These are phyloP conservation scores for Amphirosellinia nigrospora DNA, from an alignment of 495 filamentous ascomycete species.

Conservation along the genomic window DNA sequence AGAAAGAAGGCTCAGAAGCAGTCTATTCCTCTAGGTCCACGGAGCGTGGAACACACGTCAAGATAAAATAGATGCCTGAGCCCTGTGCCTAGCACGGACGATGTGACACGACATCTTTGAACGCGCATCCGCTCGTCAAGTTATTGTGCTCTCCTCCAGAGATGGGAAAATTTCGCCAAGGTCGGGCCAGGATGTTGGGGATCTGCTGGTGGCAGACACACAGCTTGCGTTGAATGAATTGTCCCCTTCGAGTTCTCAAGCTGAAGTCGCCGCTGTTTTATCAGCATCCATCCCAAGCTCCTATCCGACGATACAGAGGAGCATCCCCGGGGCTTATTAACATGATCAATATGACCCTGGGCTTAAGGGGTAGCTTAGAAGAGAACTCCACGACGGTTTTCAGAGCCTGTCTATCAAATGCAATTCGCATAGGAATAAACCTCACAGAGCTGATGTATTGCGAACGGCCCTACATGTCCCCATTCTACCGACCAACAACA, in stretches of 20 bases:
- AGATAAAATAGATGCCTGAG: background rate
- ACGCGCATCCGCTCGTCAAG: background rate
- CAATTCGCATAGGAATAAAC: slow-evolving; percentile 41
- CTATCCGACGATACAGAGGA: background rate
- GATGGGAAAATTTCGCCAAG: background rate
- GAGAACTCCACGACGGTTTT: slow-evolving; percentile 28
- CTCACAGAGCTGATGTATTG: slow-evolving; percentile 36
- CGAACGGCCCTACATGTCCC: slow-evolving; percentile 37
- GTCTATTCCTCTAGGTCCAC: background rate
- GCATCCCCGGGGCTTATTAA: background rate
- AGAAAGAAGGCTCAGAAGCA: slow-evolving; percentile 13
- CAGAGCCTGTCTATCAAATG: slow-evolving; percentile 46
- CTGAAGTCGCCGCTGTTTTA: background rate
- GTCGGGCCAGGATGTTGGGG: background rate
- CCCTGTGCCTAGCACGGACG: background rate
- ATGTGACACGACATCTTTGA: background rate
- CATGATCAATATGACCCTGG: background rate
- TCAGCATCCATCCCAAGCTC: background rate
- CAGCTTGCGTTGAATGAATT: background rate
- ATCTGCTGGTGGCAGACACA: background rate
- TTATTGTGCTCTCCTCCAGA: background rate
- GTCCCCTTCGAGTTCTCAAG: background rate
- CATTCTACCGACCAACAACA: slow-evolving; percentile 44
- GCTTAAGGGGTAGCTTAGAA: slow-evolving; percentile 18
- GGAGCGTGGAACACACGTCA: slow-evolving; percentile 7